Conservation (phyloP, 202 grass and related monocot species). For the Eragrostis tef region DNA sequence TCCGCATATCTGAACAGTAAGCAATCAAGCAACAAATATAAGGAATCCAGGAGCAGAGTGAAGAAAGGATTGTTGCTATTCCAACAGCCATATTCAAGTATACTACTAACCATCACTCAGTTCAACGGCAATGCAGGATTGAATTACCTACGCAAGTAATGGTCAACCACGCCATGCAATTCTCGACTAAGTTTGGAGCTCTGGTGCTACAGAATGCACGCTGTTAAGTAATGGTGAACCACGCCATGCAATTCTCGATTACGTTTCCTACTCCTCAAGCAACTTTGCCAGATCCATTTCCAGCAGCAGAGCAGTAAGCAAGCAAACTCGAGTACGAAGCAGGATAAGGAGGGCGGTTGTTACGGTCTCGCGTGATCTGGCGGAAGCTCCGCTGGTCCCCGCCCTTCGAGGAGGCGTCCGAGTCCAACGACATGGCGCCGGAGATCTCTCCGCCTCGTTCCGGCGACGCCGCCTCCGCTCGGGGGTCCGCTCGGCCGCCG, state of each 20-base stretch:
- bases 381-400: constrained; percentile 68
- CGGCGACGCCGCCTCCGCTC: constrained; percentile 19
- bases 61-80: constrained; percentile 2
- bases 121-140: constrained; percentile 37
- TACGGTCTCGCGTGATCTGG: constrained; percentile 84
- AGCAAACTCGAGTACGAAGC: constrained; percentile 36
- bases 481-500: neutral
- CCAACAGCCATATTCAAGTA: constrained; percentile 2
- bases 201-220: constrained; percentile 9
- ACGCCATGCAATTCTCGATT: no score
- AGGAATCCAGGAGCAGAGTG: constrained; percentile 9
- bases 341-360: constrained; percentile 25
- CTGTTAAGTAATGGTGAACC: no score
- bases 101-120: neutral
- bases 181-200: constrained; percentile 15
- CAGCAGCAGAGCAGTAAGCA: constrained; percentile 36
- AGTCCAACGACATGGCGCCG: constrained; percentile 71
- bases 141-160: constrained; percentile 26
- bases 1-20: neutral
- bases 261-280: constrained; percentile 24
- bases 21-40: constrained; percentile 7
- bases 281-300: constrained; percentile 46
- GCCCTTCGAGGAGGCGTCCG: constrained; percentile 68
- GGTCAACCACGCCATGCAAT: neutral
- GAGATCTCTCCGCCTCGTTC: constrained; percentile 34